phyloP scores from a whole-genome alignment of 495 filamentous ascomycete species.

The Saxophila tyrrhenica region DNA sequence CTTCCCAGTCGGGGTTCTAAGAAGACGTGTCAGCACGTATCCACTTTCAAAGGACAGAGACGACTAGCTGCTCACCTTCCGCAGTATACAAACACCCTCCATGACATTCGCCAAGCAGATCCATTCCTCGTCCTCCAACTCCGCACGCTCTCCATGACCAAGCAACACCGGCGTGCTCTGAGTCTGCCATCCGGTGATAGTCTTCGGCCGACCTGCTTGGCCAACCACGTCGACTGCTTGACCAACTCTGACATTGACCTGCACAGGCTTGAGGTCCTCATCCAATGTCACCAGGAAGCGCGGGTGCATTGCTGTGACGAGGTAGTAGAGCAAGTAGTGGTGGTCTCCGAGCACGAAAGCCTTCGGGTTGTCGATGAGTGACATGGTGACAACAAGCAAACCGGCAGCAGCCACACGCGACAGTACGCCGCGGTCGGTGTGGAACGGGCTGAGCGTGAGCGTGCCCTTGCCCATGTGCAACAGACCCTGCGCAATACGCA shows the following conservation, averaged over 20 bases:
- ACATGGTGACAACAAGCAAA: conserved; percentile 76
- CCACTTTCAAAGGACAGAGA: background rate
- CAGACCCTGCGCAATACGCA: conserved; percentile 93
- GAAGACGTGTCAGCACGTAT: background rate
- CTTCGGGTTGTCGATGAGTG: conserved; percentile 80
- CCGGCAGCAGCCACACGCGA: conserved; percentile 85
- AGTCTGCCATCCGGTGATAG: conserved; percentile 98
- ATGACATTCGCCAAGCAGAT: conserved; percentile 79
- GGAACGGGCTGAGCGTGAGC: conserved; percentile 89
- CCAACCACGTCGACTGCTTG: conserved; percentile 98
- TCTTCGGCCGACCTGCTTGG: conserved; percentile 93
- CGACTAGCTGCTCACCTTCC: conserved; percentile 57
- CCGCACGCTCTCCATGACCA: conserved; percentile 84
- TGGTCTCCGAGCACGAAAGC: conserved; percentile 79
- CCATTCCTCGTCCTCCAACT: conserved; percentile 96
- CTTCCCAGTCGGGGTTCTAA: conserved; percentile 5
- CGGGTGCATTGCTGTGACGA: conserved; percentile 94
- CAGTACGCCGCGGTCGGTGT: conserved; percentile 91
- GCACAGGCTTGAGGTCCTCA: conserved; percentile 84
- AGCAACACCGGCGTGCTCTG: conserved; percentile 94
- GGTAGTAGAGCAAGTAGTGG: conserved; percentile 95
- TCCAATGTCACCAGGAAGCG: conserved; percentile 92
- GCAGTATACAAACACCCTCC: conserved; percentile 90
- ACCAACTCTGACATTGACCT: conserved; percentile 91
- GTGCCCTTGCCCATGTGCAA: conserved; percentile 99